Evolutionary conservation across 352 stramenopile genomes (phyloP).

Genomic region (Elongisporangium undulatum): DNA sequence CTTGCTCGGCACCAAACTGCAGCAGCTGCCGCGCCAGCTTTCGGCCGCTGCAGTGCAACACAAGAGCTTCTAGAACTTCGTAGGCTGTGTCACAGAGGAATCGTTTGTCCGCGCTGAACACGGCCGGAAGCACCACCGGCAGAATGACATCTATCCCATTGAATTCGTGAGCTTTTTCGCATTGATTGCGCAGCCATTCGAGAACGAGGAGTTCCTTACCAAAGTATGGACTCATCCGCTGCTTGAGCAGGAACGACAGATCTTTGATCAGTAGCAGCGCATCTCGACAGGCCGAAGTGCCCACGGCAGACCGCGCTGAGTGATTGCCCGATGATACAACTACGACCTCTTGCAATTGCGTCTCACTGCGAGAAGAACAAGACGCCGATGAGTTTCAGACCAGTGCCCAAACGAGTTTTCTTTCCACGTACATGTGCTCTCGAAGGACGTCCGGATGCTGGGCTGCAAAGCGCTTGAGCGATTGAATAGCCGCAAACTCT

Average conservation of each 20-base stretch:
- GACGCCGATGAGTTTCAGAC: not conserved
- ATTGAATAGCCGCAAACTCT: slow-evolving; percentile 58
- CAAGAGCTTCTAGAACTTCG: slow-evolving; percentile 50
- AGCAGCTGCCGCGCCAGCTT: slow-evolving; percentile 32
- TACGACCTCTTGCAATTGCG: slow-evolving; percentile 19
- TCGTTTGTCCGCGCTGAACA: slow-evolving; percentile 49
- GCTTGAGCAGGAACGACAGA: slow-evolving; percentile 45
- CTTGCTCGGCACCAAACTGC: slow-evolving; percentile 20
- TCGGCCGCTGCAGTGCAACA: slow-evolving; percentile 45
- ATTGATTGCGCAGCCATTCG: not conserved
- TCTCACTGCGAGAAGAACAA: slow-evolving; percentile 9
- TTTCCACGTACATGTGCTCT: slow-evolving; percentile 41
- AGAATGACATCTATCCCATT: slow-evolving; percentile 36
- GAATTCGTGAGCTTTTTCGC: not conserved
- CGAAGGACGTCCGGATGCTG: slow-evolving; percentile 49
- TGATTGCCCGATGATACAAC: not conserved
- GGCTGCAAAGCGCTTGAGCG: slow-evolving; percentile 49
- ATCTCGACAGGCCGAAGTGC: slow-evolving; percentile 20
- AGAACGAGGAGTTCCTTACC: slow-evolving; percentile 25
- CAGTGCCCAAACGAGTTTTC: not conserved
- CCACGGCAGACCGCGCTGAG: not conserved
- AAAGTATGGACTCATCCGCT: slow-evolving; percentile 43
- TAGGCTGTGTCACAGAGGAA: slow-evolving; percentile 57
- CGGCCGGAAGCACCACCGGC: slow-evolving; percentile 27
- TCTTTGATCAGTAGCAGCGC: slow-evolving; percentile 52